Base-by-base conservation (phyloP, 495 filamentous ascomycete species). In the Aspergillus avenaceus region DNA sequence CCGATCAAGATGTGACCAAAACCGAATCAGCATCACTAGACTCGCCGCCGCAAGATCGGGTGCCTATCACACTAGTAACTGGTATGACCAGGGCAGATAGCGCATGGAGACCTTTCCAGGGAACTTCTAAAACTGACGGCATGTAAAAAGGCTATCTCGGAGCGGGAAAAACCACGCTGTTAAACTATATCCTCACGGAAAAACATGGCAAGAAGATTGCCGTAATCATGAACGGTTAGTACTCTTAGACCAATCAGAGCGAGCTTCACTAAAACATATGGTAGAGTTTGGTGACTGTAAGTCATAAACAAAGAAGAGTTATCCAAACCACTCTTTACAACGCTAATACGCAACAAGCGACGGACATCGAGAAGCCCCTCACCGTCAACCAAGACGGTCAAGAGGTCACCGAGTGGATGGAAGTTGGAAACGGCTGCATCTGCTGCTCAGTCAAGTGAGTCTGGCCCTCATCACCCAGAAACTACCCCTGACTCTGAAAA, bases 171-270 rank as follows among this genome's bases (percentile, higher is more conserved):
- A 97, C 92, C 0, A 97, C 95, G 0, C 72, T 98, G 6, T 73
- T 98, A 38, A 98, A 98, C 61, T 95, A 97, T 65, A 97, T 98
- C 36, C 75, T 98, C 28, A 90, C 83, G 18, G 90, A 91, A 53
- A 84, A 89, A 46, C 93, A 97, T 79, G 92, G 91, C 61, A 97
- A 97, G 76, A 93, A 85, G 64, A 90, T 98, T 64, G 93, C 93
- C 8, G 93, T 98, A 22, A 98, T 98, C 50, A 81, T 97, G 72
- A 98, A 98, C 67, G 92, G 90, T 82, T 63, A 53, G 73, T 74
- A 52, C 34, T 18, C n/a, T 12, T 12, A 7, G 6, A 41, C 18
- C 25, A 45, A 11, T 29, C 24, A 22, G n/a, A 23, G 7, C 19
- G 28, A 28, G 31, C 18, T 25, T 16, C 21, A 51, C 28, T 43